Evolutionary conservation across 176 grass and related monocot species (phyloP).

Genomic region (Avena insularis): DNA sequence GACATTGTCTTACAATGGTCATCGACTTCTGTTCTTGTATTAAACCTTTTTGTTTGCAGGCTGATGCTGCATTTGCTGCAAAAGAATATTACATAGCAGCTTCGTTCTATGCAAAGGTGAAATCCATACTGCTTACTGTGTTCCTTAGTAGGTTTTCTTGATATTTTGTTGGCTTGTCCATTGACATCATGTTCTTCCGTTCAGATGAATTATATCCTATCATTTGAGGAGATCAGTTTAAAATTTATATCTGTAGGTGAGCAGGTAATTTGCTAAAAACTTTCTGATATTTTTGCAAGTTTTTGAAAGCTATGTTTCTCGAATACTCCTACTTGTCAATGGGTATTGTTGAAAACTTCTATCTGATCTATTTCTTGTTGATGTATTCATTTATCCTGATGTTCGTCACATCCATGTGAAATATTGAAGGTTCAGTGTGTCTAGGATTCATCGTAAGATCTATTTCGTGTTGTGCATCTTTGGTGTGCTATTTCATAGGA

Average conservation of each 20-base stretch:
- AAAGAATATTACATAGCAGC: constrained; percentile 96
- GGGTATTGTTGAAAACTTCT: constrained; percentile 33
- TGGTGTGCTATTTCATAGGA: neutral
- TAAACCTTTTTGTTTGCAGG: constrained; percentile 56
- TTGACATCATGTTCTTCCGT: constrained; percentile 39
- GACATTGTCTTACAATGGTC: constrained; percentile 33
- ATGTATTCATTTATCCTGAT: constrained; percentile 22
- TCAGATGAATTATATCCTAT: constrained; percentile 90
- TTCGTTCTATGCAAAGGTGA: constrained; percentile 96
- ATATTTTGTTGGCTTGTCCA: constrained; percentile 28
- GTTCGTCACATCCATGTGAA: neutral
- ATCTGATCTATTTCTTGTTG: constrained; percentile 29
- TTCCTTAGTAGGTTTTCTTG: neutral
- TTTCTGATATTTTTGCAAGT: constrained; percentile 42
- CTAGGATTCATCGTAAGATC: constrained; percentile 31
- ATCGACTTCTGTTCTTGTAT: constrained; percentile 21
- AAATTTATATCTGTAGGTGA: constrained; percentile 89
- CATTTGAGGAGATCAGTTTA: constrained; percentile 96
- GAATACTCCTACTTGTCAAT: constrained; percentile 18
- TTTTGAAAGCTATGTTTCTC: constrained; percentile 30
- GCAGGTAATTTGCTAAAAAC: constrained; percentile 71
- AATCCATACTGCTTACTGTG: constrained; percentile 27
- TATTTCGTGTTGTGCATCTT: constrained; percentile 9
- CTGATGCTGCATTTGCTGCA: constrained; percentile 82
- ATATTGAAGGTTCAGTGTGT: constrained; percentile 23